Conservation (phyloP, 2,329 filamentous ascomycete genomes). For the Penicillium hesseltinei region DNA sequence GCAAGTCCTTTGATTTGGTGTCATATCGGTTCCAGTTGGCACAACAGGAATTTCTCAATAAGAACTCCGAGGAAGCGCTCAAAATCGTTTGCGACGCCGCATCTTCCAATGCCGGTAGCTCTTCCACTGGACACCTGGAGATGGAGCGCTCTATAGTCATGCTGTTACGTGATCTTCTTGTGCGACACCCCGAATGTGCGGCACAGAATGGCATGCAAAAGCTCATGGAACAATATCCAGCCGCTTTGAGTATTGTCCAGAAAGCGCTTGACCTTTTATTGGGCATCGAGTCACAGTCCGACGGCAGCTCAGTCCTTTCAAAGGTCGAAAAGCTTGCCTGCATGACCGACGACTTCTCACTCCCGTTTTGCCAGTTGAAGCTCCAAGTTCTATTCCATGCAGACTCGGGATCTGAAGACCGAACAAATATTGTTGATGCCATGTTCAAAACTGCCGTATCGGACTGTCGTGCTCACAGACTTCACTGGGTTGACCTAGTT, state of each 20-base stretch:
- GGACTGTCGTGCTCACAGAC: conserved; percentile 34
- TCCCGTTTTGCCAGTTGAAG: conserved; percentile 45
- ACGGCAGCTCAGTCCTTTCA: conserved; percentile 21
- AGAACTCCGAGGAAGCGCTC: conserved; percentile 35
- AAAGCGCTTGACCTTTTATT: conserved; percentile 37
- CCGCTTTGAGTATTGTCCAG: conserved; percentile 28
- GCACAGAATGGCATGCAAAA: conserved; percentile 31
- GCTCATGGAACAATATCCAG: conserved; percentile 28
- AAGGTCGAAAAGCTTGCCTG: conserved; percentile 38
- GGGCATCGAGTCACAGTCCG: conserved; percentile 24
- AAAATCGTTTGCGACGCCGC: conserved; percentile 34
- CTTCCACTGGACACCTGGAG: conserved; percentile 9
- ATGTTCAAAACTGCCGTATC: conserved; percentile 42
- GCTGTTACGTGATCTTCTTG: conserved; percentile 36
- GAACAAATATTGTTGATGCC: conserved; percentile 37
- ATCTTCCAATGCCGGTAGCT: conserved; percentile 15
- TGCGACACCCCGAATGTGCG: conserved; percentile 32
- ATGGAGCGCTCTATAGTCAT: conserved; percentile 26
- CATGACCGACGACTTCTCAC: conserved; percentile 43
- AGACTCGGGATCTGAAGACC: conserved; percentile 28
- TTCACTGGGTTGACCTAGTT: conserved; percentile 42
- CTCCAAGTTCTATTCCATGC: conserved; percentile 41
- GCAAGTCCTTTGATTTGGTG: conserved; percentile 33
- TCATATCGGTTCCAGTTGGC: conserved; percentile 43
- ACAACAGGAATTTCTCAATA: conserved; percentile 40